These are phyloP conservation scores for Wolfiporia cocos DNA, from an alignment of 1,284 basidiomycete genomes.

Conservation along the genomic window DNA sequence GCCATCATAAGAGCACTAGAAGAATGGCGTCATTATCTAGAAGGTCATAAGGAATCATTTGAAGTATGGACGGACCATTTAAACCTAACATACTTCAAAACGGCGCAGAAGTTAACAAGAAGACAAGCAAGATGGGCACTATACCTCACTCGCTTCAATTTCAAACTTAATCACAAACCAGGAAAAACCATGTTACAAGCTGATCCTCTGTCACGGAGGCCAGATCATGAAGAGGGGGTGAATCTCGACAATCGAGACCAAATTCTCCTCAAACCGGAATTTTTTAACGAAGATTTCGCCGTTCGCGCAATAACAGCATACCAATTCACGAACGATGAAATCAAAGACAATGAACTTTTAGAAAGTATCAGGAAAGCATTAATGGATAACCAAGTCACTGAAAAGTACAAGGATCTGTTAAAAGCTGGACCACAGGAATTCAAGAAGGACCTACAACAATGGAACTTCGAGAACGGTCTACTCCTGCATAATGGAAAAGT, in stretches of 20 bases:
- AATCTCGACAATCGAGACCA: slow-evolving; percentile 7
- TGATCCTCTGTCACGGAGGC: slow-evolving; percentile 9
- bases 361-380: not conserved
- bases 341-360: not conserved
- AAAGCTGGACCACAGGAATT: not conserved
- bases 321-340: not conserved
- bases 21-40: slow-evolving; percentile 23
- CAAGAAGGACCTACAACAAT: not conserved
- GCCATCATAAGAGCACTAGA: slow-evolving; percentile 16
- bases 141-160: slow-evolving; percentile 29
- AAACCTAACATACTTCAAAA: slow-evolving; percentile 31
- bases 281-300: slow-evolving; percentile 3
- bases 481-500: slow-evolving; percentile 23
- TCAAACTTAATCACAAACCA: slow-evolving; percentile 27
- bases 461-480: slow-evolving; percentile 15
- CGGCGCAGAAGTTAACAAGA: slow-evolving; percentile 28
- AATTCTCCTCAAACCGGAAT: slow-evolving; percentile 9
- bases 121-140: slow-evolving; percentile 33
- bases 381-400: not conserved
- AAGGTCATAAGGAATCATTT: slow-evolving; percentile 25
- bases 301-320: no score
- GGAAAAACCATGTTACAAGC: slow-evolving; percentile 16
- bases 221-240: slow-evolving; percentile 10
- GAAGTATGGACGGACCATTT: slow-evolving; percentile 33
- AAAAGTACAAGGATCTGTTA: not conserved